Conservation (phyloP, 1,284 basidiomycete genomes). For the Pyrrhoderma lamaoense region DNA sequence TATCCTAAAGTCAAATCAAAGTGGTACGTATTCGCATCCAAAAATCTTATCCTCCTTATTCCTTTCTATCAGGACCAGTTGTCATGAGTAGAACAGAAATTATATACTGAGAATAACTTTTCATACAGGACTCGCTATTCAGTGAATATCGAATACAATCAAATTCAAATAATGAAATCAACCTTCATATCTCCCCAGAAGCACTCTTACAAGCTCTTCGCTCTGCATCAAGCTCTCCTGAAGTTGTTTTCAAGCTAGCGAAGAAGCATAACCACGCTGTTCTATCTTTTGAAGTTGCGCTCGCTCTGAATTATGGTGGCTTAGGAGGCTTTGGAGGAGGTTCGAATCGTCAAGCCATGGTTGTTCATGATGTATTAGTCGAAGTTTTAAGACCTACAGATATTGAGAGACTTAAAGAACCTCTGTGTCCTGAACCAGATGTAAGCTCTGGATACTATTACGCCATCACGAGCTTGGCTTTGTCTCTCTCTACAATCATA, state of each 20-base stretch:
- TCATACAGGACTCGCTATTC: constrained; percentile 60
- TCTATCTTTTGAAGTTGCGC: constrained; percentile 65
- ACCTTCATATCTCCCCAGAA: constrained; percentile 63
- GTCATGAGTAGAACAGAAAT: too few relatives aligned
- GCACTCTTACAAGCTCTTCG: constrained; percentile 68
- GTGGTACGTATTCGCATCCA: constrained; percentile 30
- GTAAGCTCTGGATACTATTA: constrained; percentile 38
- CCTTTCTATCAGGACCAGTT: constrained; percentile 40
- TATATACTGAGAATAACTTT: too few relatives aligned
- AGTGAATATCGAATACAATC: constrained; percentile 81
- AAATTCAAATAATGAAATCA: constrained; percentile 79
- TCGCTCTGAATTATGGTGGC: constrained; percentile 46
- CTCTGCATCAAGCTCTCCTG: constrained; percentile 53
- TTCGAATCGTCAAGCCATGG: constrained; percentile 34
- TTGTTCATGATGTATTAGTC: constrained; percentile 68
- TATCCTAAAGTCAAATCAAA: constrained; percentile 29
- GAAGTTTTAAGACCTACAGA: constrained; percentile 72
- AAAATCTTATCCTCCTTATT: too few relatives aligned
- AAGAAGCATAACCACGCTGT: constrained; percentile 75
- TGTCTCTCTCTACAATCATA: neutral
- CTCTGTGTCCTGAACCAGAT: constrained; percentile 83
- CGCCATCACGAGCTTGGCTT: neutral
- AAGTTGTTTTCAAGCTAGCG: constrained; percentile 75
- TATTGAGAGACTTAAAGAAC: constrained; percentile 68
- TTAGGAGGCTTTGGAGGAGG: constrained; percentile 19